Percentiles rank a stretch among this genome's conserved stretches.
Evolutionary conservation across 768 basidiomycete species (phyloP).

Genomic region (Flagelloscypha sp.): DNA sequence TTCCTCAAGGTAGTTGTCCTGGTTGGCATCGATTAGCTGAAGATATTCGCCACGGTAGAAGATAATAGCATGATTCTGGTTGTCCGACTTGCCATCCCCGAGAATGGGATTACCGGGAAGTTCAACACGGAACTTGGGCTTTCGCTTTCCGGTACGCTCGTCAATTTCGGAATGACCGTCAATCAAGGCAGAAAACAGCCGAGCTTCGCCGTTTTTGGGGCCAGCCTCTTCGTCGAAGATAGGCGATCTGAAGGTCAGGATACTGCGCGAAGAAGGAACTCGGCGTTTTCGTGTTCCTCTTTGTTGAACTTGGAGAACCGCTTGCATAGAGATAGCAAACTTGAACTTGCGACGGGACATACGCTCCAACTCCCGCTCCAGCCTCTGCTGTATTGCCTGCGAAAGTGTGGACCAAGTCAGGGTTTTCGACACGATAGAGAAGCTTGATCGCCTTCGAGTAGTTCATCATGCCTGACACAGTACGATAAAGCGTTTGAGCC

Average conservation of each 20-base stretch:
- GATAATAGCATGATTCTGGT: slow-evolving; percentile 99
- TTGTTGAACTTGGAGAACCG: slow-evolving; percentile 99
- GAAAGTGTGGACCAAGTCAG: slow-evolving; percentile 94
- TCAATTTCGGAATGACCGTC: slow-evolving; percentile 97
- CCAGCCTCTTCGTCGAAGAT: slow-evolving; percentile 94
- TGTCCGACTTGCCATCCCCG: slow-evolving; percentile 98
- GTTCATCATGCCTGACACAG: slow-evolving; percentile 99
- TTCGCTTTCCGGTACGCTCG: slow-evolving; percentile 77
- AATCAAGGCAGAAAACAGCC: slow-evolving; percentile 93
- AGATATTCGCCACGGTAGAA: slow-evolving; percentile 99
- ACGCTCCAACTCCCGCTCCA: slow-evolving; percentile 92
- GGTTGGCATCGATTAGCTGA: slow-evolving; percentile 98
- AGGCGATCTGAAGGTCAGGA: slow-evolving; percentile 97
- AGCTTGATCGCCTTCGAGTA: slow-evolving; percentile 99
- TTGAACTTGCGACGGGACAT: slow-evolving; percentile 99
- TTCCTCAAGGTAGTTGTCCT: slow-evolving; percentile 99
- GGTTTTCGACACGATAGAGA: slow-evolving; percentile 98
- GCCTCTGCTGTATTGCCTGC: slow-evolving; percentile 96
- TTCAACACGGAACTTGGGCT: slow-evolving; percentile 98
- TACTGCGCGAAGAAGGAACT: slow-evolving; percentile 96
- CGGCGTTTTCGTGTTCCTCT: slow-evolving; percentile 98
- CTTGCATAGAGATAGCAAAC: slow-evolving; percentile 98
- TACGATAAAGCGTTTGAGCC: slow-evolving; percentile 96
- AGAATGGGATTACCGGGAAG: slow-evolving; percentile 98
- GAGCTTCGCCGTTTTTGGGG: slow-evolving; percentile 86